These are phyloP conservation scores for Psidium guajava DNA, from an alignment of 345 rosid genomes.

Conservation along the genomic window DNA sequence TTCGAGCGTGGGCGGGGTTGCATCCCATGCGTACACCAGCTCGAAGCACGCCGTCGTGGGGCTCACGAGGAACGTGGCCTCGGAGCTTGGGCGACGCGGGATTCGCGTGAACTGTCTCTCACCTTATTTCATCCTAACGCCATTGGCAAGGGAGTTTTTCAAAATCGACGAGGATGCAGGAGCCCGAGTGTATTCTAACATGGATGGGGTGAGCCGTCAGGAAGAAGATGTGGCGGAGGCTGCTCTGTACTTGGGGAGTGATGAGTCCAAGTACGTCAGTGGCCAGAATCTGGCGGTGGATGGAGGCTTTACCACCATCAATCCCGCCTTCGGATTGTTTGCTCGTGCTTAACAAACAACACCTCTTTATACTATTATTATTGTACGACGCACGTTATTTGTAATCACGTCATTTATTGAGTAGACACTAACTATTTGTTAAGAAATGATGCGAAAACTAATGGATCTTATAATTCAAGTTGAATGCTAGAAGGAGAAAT, in stretches of 20 bases:
- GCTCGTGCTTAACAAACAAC: background rate
- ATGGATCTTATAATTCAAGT: too few species aligned
- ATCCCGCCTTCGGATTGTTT: background rate
- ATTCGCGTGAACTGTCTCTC: slow-evolving; percentile 16
- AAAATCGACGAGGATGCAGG: background rate
- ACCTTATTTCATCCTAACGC: slow-evolving; percentile 1
- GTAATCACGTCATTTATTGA: too few species aligned
- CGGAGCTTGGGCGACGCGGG: slow-evolving; percentile 8
- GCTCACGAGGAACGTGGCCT: slow-evolving; percentile 5
- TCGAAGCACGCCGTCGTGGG: slow-evolving; percentile 16
- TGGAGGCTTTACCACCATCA: background rate
- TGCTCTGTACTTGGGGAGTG: slow-evolving; percentile 10
- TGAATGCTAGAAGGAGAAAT: too few species aligned
- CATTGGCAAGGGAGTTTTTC: background rate
- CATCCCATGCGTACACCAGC: slow-evolving; percentile 8
- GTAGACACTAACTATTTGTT: too few species aligned
- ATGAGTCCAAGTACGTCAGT: slow-evolving; percentile 17
- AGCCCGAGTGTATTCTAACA: background rate
- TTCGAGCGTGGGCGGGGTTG: slow-evolving; percentile 6
- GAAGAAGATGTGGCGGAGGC: slow-evolving; percentile 3
- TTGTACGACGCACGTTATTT: too few species aligned
- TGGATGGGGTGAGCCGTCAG: background rate
- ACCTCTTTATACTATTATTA: background rate
- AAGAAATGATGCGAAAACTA: too few species aligned
- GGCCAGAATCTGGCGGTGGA: slow-evolving; percentile 3